These are phyloP conservation scores for Termitomyces sp. DNA, from an alignment of 768 basidiomycete species.

Conservation along the genomic window DNA sequence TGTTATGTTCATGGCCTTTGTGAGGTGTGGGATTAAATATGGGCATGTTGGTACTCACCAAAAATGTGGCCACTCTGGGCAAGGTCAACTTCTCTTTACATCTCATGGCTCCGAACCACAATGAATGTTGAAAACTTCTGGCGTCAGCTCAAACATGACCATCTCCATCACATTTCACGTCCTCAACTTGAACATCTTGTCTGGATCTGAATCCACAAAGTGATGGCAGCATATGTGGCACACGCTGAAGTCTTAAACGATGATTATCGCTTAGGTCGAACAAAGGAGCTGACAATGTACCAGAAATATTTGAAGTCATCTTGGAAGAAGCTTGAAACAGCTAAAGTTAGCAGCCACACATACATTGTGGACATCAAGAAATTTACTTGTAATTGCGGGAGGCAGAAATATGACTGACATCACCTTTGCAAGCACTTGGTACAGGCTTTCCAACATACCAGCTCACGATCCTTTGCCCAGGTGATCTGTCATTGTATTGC, in stretches of 20 bases:
- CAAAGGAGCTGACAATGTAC: not conserved
- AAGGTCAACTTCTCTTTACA: not conserved
- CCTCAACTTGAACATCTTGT: slow-evolving; percentile 2
- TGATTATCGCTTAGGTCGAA: not conserved
- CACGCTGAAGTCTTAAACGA: not conserved
- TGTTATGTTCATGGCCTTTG: not conserved
- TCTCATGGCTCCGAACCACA: not conserved
- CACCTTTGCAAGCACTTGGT: no score
- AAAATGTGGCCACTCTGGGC: slow-evolving; percentile 6
- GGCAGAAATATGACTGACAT: not conserved
- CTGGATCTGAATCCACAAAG: not conserved
- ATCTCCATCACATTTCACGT: not conserved
- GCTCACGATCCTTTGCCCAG: no score
- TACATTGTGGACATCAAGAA: not conserved
- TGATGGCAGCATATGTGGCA: not conserved
- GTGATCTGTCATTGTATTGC: no score
- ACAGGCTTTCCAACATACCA: no score
- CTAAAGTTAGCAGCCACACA: not conserved
- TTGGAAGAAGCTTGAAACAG: not conserved
- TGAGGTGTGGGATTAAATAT: not conserved
- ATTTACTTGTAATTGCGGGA: not conserved
- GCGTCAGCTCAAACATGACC: slow-evolving; percentile 1
- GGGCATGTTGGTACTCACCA: slow-evolving; percentile 3
- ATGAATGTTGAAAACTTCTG: slow-evolving; percentile 4
- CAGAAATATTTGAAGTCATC: not conserved